A percentile compares a stretch with the other conserved stretches of the same genome.
Conservation (phyloP, 1,284 basidiomycete genomes). For the Puccinia horiana region DNA sequence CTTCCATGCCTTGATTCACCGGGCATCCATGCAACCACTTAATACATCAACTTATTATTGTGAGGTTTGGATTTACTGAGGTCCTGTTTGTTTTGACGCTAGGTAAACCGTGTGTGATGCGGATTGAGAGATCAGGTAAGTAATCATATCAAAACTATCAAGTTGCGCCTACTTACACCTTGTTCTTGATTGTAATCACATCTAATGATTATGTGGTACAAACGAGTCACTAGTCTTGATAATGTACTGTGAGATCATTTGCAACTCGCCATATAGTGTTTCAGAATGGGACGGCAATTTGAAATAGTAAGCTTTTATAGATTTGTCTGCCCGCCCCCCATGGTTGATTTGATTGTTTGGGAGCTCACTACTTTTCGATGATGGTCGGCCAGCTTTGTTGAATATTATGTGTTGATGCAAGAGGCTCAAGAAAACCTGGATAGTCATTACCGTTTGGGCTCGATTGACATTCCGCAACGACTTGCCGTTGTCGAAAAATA, state of each 20-base stretch:
- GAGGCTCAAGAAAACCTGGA: constrained; percentile 37
- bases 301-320: constrained; percentile 11
- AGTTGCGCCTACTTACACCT: neutral
- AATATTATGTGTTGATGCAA: constrained; percentile 40
- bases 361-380: neutral
- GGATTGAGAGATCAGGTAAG: constrained; percentile 26
- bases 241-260: constrained; percentile 34
- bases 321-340: neutral
- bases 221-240: constrained; percentile 13
- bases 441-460: constrained; percentile 43
- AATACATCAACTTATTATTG: neutral
- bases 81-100: neutral
- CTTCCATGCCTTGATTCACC: neutral
- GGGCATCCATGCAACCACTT: neutral
- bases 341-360: neutral
- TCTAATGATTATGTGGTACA: neutral
- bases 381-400: constrained; percentile 34
- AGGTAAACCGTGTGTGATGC: constrained; percentile 42
- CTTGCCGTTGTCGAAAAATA: constrained; percentile 32
- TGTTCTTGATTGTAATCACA: neutral
- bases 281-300: constrained; percentile 33
- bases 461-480: neutral
- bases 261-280: constrained; percentile 33
- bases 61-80: neutral
- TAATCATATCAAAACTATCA: neutral